Conservation (phyloP, 768 basidiomycete genomes). For the Hirschioporus abietinus region DNA sequence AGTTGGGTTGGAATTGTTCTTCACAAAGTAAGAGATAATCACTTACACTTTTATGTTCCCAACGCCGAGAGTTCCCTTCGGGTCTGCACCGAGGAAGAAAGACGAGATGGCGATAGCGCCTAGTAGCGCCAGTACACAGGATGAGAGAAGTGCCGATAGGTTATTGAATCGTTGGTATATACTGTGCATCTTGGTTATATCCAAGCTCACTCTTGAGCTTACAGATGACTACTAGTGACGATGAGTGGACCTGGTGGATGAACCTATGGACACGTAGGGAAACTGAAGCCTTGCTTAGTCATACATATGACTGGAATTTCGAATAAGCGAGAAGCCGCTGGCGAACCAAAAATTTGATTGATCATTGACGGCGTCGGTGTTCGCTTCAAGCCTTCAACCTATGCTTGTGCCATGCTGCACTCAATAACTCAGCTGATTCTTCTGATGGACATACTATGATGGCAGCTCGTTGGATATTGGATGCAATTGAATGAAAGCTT, state of each 20-base stretch:
- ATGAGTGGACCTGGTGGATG: background rate
- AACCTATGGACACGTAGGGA: background rate
- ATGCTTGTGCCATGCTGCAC: too few species aligned
- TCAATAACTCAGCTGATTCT: too few species aligned
- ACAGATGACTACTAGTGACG: background rate
- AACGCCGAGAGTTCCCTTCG: conserved; percentile 53
- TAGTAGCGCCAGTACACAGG: conserved; percentile 68
- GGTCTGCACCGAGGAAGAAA: conserved; percentile 52
- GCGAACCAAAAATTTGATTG: too few species aligned
- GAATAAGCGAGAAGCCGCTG: too few species aligned
- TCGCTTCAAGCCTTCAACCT: too few species aligned
- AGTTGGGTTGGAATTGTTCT: background rate
- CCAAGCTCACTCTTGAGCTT: background rate
- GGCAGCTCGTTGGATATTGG: too few species aligned
- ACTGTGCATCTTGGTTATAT: conserved; percentile 51
- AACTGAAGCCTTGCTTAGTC: background rate
- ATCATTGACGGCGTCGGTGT: too few species aligned
- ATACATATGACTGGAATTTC: too few species aligned
- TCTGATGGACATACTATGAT: too few species aligned
- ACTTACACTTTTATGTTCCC: conserved; percentile 75
- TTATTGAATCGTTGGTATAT: conserved; percentile 69
- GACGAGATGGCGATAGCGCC: conserved; percentile 70
- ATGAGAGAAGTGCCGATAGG: conserved; percentile 65
- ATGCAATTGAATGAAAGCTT: too few species aligned
- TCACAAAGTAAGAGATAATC: background rate